phyloP scores from a whole-genome alignment of 306 rosid genomes.

The Inga laurina region DNA sequence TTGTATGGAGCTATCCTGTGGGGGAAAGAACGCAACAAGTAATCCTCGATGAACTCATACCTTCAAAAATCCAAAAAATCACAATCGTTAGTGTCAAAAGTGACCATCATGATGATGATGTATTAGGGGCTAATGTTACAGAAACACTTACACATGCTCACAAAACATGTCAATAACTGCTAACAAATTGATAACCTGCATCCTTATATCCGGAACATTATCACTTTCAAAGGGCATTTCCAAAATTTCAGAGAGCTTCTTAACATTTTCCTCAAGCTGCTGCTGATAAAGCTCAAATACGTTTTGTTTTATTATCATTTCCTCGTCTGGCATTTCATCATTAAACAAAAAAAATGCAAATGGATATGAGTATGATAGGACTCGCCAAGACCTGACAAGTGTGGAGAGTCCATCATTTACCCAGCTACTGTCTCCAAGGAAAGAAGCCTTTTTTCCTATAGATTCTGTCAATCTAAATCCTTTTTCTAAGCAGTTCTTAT shows the following conservation, averaged over 20 bases:
- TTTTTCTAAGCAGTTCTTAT: too few species aligned
- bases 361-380: neutral
- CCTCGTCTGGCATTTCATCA: neutral
- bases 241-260: neutral
- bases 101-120: neutral
- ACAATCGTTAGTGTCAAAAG: neutral
- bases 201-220: neutral
- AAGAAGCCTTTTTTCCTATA: too few species aligned
- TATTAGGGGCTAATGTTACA: neutral
- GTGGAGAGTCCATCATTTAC: neutral
- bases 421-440: neutral
- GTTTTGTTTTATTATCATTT: neutral
- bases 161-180: neutral
- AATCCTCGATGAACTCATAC: neutral
- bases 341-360: neutral
- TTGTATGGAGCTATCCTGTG: neutral
- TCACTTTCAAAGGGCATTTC: neutral
- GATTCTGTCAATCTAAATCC: neutral
- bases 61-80: neutral
- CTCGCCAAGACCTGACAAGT: neutral
- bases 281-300: neutral
- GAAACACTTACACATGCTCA: neutral
- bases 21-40: too few species aligned
- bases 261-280: neutral
- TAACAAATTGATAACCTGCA: neutral